Conservation (phyloP, 805 yeast species). For the Wickerhamomyces tratensis region DNA sequence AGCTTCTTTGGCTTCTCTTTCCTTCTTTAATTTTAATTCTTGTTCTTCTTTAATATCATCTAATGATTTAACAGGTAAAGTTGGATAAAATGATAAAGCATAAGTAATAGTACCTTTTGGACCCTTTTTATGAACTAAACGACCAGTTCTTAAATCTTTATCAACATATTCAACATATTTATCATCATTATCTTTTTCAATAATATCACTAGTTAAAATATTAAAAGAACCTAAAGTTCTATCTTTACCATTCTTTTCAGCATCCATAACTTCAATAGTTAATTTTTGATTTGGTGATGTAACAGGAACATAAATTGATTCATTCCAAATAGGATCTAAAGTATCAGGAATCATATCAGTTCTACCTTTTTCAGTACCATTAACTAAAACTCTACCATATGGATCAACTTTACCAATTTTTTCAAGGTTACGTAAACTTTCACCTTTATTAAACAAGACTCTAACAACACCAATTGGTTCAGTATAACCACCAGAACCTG, state of each 20-base stretch:
- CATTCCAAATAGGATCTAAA: slow-evolving; percentile 78
- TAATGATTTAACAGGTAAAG: slow-evolving; percentile 67
- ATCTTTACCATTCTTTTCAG: slow-evolving; percentile 69
- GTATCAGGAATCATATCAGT: slow-evolving; percentile 61
- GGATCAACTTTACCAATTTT: slow-evolving; percentile 90
- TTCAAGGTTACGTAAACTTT: slow-evolving; percentile 74
- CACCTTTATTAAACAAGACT: slow-evolving; percentile 59
- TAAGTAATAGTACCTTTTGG: slow-evolving; percentile 75
- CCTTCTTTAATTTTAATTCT: slow-evolving; percentile 27
- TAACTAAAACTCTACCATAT: slow-evolving; percentile 69
- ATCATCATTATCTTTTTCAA: slow-evolving; percentile 54
- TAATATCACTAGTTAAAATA: slow-evolving; percentile 54
- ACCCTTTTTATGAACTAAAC: slow-evolving; percentile 66
- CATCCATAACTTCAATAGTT: slow-evolving; percentile 88
- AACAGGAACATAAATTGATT: slow-evolving; percentile 71
- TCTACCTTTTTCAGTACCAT: slow-evolving; percentile 68
- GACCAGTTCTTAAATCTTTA: slow-evolving; percentile 45
- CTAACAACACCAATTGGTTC: slow-evolving; percentile 92
- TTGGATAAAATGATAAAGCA: slow-evolving; percentile 74
- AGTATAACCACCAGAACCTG: slow-evolving; percentile 74
- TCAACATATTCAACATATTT: slow-evolving; percentile 49
- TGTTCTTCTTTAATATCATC: slow-evolving; percentile 58
- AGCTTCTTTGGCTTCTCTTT: slow-evolving; percentile 23
- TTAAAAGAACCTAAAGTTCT: slow-evolving; percentile 81
- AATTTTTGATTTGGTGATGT: slow-evolving; percentile 76